Evolutionary conservation across 805 yeast genomes (phyloP).

Genomic region (Saccharomyces jurei): DNA sequence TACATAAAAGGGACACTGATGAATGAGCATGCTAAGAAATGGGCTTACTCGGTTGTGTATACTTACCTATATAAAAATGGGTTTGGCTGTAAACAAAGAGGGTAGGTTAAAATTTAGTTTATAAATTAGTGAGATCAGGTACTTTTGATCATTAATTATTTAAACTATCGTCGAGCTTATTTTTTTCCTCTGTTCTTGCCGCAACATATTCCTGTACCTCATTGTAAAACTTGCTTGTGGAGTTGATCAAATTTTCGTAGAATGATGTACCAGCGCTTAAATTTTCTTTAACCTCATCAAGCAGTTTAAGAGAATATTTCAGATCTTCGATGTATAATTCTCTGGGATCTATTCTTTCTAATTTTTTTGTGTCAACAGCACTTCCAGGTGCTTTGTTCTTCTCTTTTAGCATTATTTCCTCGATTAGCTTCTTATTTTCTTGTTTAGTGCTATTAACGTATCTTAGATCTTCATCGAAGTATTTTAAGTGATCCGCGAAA

Average conservation of each 20-base stretch:
- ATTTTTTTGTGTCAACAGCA: not conserved
- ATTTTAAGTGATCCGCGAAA: slow-evolving; percentile 36
- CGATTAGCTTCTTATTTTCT: slow-evolving; percentile 34
- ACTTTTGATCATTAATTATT: not conserved
- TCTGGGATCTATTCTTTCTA: slow-evolving; percentile 13
- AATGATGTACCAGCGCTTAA: slow-evolving; percentile 63
- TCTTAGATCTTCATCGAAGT: slow-evolving; percentile 43
- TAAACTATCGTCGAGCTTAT: slow-evolving; percentile 37
- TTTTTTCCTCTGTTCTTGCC: slow-evolving; percentile 44
- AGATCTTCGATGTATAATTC: slow-evolving; percentile 22
- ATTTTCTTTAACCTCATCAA: slow-evolving; percentile 49
- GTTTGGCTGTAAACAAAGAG: not conserved
- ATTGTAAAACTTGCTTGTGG: slow-evolving; percentile 37
- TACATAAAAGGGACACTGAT: slow-evolving; percentile 3
- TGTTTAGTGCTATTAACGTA: slow-evolving; percentile 37
- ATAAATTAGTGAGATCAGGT: not conserved
- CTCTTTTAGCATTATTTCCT: slow-evolving; percentile 31
- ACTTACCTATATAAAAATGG: not conserved
- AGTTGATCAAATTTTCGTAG: slow-evolving; percentile 52
- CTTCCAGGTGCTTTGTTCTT: slow-evolving; percentile 22
- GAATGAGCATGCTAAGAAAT: not conserved
- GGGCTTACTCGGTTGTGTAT: not conserved
- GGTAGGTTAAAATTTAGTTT: not conserved
- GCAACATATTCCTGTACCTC: slow-evolving; percentile 48
- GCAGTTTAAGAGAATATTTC: slow-evolving; percentile 28